These are phyloP conservation scores for Berkeleyomyces basicola DNA, from an alignment of 2,329 filamentous ascomycete genomes.

Conservation along the genomic window DNA sequence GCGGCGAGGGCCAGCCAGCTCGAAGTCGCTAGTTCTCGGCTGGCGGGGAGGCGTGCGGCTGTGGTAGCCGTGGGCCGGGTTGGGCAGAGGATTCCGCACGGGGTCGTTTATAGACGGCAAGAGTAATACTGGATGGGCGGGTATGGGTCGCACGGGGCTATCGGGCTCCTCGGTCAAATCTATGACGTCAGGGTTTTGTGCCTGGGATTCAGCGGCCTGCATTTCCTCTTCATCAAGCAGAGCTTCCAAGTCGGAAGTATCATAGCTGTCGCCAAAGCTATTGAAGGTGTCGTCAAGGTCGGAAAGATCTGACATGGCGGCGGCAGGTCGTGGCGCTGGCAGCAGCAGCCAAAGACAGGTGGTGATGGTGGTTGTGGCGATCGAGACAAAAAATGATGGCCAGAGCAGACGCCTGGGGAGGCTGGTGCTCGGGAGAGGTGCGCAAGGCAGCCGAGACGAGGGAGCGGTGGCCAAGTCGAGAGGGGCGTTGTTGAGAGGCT, in stretches of 20 bases:
- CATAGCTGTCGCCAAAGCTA: background rate
- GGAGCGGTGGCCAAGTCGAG: too few relatives aligned
- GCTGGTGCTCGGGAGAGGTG: too few relatives aligned
- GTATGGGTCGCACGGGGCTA: conserved; percentile 21
- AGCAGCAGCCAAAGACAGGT: too few relatives aligned
- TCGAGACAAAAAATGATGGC: too few relatives aligned
- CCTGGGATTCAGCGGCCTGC: background rate
- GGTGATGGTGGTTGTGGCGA: too few relatives aligned
- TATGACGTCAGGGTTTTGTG: conserved; percentile 22
- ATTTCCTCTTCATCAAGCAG: conserved; percentile 20
- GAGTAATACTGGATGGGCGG: background rate
- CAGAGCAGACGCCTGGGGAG: too few relatives aligned
- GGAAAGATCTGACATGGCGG: too few relatives aligned
- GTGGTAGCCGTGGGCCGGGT: conserved; percentile 26
- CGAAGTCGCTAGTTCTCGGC: background rate
- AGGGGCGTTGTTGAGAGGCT: too few relatives aligned
- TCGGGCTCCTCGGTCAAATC: conserved; percentile 36
- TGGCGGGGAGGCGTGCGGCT: background rate
- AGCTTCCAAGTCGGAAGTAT: conserved; percentile 16
- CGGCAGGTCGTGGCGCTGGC: too few relatives aligned
- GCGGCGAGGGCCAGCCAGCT: background rate
- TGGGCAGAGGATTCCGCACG: conserved; percentile 25
- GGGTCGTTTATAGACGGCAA: conserved; percentile 21
- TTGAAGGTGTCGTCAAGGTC: too few relatives aligned
- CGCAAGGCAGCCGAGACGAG: too few relatives aligned